Evolutionary conservation across 768 basidiomycete species (phyloP).

Genomic region (Boletellus ananiceps): DNA sequence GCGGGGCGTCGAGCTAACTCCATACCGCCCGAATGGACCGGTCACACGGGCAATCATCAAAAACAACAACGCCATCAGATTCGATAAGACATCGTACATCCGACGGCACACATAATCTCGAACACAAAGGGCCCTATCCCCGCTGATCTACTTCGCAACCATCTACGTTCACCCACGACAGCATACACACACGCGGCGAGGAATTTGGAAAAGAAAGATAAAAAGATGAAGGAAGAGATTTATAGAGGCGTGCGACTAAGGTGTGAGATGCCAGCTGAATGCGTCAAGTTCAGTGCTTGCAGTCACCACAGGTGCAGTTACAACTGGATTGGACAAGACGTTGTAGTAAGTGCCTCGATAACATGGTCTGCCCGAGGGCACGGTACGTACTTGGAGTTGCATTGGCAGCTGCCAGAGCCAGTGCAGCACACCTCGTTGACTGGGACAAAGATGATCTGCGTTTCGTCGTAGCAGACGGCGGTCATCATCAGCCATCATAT

Average conservation of each 20-base stretch:
- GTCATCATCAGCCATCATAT: not conserved
- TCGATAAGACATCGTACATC: not conserved
- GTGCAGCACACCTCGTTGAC: constrained; percentile 20
- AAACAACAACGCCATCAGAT: not conserved
- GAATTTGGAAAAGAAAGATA: not conserved
- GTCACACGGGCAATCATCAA: no score
- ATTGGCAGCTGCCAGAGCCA: constrained; percentile 5
- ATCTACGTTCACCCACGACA: not conserved
- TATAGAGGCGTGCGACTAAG: no score
- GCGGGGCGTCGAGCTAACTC: no score
- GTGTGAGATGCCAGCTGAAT: not conserved
- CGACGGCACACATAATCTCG: no score
- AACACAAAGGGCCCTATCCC: no score
- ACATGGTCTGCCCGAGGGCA: no score
- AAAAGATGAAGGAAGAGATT: not conserved
- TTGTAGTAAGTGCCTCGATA: not conserved
- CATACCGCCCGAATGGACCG: no score
- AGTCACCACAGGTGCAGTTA: constrained; percentile 17
- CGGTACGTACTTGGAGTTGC: constrained; percentile 5
- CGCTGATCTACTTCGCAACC: not conserved
- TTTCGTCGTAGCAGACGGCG: not conserved
- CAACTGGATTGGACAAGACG: constrained; percentile 6
- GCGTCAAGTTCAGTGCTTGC: no score
- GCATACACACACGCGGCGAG: no score
- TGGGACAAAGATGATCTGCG: constrained; percentile 6